Evolutionary conservation across 495 filamentous ascomycete species (phyloP), one percentile per base, ranked within the genome.

Genomic region (Penicillium ucsense): DNA sequence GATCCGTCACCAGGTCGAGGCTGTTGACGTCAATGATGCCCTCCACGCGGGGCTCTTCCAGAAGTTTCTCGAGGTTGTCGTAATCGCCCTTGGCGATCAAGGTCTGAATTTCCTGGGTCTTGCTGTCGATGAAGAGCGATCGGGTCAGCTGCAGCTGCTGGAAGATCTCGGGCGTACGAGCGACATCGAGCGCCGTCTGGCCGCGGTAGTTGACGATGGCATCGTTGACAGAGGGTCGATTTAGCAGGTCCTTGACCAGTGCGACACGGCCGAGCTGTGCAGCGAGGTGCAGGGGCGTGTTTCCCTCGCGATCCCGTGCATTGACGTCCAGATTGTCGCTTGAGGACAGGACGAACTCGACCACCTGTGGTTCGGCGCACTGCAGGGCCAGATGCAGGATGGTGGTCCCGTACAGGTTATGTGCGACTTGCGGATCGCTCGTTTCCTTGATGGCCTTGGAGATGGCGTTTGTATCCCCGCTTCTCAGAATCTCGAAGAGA

Each of bases 351-450:
- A 97, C 83, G 54, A 87, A 95, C 65, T 98, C 94, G n/a, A 98
- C 83, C 8, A 98, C 89, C n/a, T 86, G 83, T 29, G 84, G 77
- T 57, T 97, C 90, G 11, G 94, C 94, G 57, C 92, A 98, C 62
- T 97, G 92, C n/a, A 96, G 86, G 29, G 92, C 90, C 43, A 98
- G 72, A 64, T 97, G 94, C 10, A 98, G 74, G 36, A 95, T 82
- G 0, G 86, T 88, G 2, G 89, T 92, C 35, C 90, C 88, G 37
- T 89, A 86, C 11, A 90, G 65, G 4, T 66, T 66, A 27, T 66
- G 60, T 8, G 58, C 61, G 10, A 60, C 68, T 10, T 70, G 64
- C 7, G 67, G 59, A 31, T 73, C 66, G 46, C 78, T 70, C 29
- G 80, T 65, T 55, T 94, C 88, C 47, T 84, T 83, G 50, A 95